A percentile compares a stretch with the other conserved stretches of the same genome.
These are phyloP conservation scores for Lachancea cidri DNA, from an alignment of 805 yeast genomes.

Conservation along the genomic window DNA sequence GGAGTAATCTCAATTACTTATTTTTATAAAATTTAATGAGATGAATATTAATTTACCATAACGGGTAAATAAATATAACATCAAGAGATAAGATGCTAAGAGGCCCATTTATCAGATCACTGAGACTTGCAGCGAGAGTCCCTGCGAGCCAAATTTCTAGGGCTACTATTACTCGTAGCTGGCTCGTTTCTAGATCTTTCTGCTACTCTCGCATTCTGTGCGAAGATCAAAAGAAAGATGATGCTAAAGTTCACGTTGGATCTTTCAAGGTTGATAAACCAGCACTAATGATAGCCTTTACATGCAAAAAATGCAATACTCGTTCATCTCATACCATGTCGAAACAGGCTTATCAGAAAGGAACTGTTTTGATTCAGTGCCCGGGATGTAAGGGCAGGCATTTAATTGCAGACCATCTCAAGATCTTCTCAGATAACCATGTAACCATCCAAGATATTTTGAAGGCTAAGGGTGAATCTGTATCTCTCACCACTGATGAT, in stretches of 20 bases:
- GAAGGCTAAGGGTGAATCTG: constrained; percentile 68
- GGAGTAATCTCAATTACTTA: too few relatives aligned
- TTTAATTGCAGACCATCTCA: constrained; percentile 82
- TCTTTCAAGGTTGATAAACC: constrained; percentile 63
- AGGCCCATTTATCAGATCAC: too few relatives aligned
- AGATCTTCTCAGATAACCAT: constrained; percentile 69
- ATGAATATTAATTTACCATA: too few relatives aligned
- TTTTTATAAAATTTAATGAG: too few relatives aligned
- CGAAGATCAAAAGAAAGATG: background rate
- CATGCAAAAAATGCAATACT: constrained; percentile 81
- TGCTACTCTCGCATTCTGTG: background rate
- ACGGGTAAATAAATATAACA: too few relatives aligned
- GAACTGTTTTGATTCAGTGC: constrained; percentile 85
- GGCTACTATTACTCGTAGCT: background rate
- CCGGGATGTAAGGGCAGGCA: constrained; percentile 89
- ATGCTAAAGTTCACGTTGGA: constrained; percentile 7
- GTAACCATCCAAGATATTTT: constrained; percentile 78
- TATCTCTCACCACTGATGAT: constrained; percentile 60
- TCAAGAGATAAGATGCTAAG: too few relatives aligned
- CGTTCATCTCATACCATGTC: constrained; percentile 88
- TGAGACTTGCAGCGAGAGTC: too few relatives aligned
- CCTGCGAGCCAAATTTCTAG: background rate
- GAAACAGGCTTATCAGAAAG: constrained; percentile 83
- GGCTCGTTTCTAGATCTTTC: background rate
- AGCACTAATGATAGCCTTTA: constrained; percentile 80